A percentile compares a stretch with the other conserved stretches of the same genome.
phyloP scores from a whole-genome alignment of 768 basidiomycete genomes.

The Sporobolomyces pararoseus region DNA sequence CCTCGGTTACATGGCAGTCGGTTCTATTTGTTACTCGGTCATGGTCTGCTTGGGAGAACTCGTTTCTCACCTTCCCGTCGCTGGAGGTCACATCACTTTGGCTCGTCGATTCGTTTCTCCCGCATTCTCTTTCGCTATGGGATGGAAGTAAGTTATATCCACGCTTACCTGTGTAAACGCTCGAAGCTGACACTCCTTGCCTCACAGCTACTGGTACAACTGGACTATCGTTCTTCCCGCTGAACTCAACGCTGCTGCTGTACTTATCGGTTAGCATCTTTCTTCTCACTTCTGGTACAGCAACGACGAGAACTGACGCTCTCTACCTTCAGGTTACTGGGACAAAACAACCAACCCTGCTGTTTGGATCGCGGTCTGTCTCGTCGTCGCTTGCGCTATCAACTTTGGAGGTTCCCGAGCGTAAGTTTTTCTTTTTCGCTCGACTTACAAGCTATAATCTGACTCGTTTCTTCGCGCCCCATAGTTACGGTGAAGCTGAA shows the following conservation, averaged over 20 bases:
- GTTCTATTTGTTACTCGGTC: conserved; percentile 38
- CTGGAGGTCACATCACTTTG: conserved; percentile 46
- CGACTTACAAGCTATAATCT: neutral
- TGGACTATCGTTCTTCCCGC: conserved; percentile 62
- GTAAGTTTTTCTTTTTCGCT: conserved; percentile 2
- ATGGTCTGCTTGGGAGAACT: conserved; percentile 41
- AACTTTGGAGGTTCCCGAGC: conserved; percentile 46
- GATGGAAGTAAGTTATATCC: conserved; percentile 57
- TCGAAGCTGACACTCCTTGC: neutral
- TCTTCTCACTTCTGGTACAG: too few relatives aligned
- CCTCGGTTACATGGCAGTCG: conserved; percentile 37
- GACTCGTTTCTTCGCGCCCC: neutral
- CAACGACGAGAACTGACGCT: too few relatives aligned
- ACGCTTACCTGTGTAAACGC: too few relatives aligned
- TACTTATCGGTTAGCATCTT: conserved; percentile 49
- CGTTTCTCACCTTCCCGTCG: conserved; percentile 38
- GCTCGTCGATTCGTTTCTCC: conserved; percentile 43
- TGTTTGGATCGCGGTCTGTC: conserved; percentile 51
- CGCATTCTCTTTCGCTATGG: conserved; percentile 48
- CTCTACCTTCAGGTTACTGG: too few relatives aligned
- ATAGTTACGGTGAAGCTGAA: conserved; percentile 51
- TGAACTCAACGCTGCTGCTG: conserved; percentile 57
- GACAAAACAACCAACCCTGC: conserved; percentile 51
- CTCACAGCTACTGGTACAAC: conserved; percentile 14
- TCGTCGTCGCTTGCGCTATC: conserved; percentile 48